Conservation (phyloP, 1,139 yeast genomes). For the Geotrichum fermentans region DNA sequence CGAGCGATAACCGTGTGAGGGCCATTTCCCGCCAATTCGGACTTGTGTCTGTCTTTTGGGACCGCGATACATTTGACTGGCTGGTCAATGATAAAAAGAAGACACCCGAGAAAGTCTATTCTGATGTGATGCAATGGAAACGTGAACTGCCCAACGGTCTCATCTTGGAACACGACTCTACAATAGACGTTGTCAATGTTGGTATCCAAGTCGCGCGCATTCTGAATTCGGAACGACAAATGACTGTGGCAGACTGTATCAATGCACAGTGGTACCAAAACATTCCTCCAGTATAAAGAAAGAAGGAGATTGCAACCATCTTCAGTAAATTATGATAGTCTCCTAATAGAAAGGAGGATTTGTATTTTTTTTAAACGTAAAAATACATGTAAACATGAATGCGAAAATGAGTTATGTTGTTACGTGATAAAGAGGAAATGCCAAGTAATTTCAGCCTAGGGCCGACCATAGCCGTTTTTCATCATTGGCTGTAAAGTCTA, state of each 20-base stretch:
- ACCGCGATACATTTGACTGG: slow-evolving; percentile 91
- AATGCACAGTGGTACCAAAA: slow-evolving; percentile 49
- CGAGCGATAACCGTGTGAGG: slow-evolving; percentile 80
- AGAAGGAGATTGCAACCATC: too few relatives aligned
- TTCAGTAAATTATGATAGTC: too few relatives aligned
- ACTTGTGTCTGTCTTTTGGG: slow-evolving; percentile 85
- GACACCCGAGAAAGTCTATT: slow-evolving; percentile 49
- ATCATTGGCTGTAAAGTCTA: slow-evolving; percentile 64
- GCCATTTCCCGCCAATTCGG: slow-evolving; percentile 80
- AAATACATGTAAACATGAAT: not conserved
- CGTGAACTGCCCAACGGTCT: slow-evolving; percentile 47
- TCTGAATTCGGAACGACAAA: slow-evolving; percentile 48
- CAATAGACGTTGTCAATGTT: slow-evolving; percentile 59
- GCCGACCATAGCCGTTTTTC: slow-evolving; percentile 65
- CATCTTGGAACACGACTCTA: slow-evolving; percentile 80
- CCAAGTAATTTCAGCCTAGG: slow-evolving; percentile 33
- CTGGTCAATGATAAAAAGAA: slow-evolving; percentile 45
- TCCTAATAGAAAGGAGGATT: too few relatives aligned
- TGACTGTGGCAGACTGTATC: slow-evolving; percentile 84
- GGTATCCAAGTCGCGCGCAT: slow-evolving; percentile 55
- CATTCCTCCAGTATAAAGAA: not conserved
- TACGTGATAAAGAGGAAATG: not conserved
- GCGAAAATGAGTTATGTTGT: too few relatives aligned
- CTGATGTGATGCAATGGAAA: slow-evolving; percentile 54
- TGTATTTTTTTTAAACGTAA: too few relatives aligned